These are phyloP conservation scores for carrot (Daucus carota) DNA, from an alignment of 129 eudicot genomes.

Conservation along the genomic window DNA sequence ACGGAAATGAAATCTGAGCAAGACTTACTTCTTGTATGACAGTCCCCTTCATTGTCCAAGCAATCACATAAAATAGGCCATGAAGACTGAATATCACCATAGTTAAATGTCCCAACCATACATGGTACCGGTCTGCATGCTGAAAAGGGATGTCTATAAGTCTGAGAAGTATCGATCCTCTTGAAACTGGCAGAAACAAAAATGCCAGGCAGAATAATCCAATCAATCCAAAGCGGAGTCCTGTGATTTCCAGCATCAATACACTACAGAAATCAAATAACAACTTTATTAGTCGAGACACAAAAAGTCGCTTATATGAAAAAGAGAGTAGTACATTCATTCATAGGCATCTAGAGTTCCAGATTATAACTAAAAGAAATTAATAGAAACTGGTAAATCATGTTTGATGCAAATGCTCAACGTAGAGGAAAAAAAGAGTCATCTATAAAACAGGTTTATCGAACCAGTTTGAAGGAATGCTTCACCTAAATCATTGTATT, in stretches of 20 bases:
- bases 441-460: background rate
- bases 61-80: constrained; percentile 52
- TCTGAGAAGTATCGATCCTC: constrained; percentile 78
- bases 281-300: background rate
- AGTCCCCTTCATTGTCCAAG: constrained; percentile 60
- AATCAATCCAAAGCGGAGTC: constrained; percentile 62
- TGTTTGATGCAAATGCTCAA: background rate
- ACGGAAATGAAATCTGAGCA: background rate
- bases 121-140: constrained; percentile 81
- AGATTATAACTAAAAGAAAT: background rate
- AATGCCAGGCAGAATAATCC: constrained; percentile 77
- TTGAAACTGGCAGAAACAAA: constrained; percentile 75
- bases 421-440: background rate
- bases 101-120: constrained; percentile 95
- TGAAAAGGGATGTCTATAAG: constrained; percentile 82
- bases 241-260: constrained; percentile 53
- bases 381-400: background rate
- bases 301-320: background rate
- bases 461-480: background rate
- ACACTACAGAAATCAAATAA: constrained; percentile 33
- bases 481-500: background rate
- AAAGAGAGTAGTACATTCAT: background rate
- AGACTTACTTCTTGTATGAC: constrained; percentile 53
- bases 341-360: background rate
- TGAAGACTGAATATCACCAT: constrained; percentile 81